phyloP scores from a whole-genome alignment of 371 early-diverging fungal genomes.

The Actinomucor elegans region DNA sequence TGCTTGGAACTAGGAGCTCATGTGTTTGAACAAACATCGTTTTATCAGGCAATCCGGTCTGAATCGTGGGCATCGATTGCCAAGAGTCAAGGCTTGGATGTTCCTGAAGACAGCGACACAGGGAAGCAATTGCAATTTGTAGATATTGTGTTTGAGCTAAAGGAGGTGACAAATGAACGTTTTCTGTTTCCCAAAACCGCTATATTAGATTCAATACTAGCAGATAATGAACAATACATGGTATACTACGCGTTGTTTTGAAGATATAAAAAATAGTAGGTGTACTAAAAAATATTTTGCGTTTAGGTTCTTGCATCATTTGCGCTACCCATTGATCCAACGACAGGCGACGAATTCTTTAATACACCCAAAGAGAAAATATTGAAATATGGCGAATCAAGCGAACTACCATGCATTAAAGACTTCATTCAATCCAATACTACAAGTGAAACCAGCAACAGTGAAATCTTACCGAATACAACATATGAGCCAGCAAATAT shows the following conservation, averaged over 20 bases:
- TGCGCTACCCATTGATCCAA: conserved; percentile 25
- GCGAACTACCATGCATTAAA: neutral
- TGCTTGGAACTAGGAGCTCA: conserved; percentile 45
- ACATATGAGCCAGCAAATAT: conserved; percentile 33
- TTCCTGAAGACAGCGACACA: neutral
- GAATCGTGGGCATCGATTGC: conserved; percentile 27
- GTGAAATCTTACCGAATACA: neutral
- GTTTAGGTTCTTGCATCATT: conserved; percentile 23
- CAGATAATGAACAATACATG: neutral
- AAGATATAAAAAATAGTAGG: too few species aligned
- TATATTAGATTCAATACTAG: conserved; percentile 16
- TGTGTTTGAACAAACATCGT: conserved; percentile 32
- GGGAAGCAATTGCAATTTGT: conserved; percentile 15
- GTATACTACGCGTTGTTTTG: too few species aligned
- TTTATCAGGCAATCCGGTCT: conserved; percentile 40
- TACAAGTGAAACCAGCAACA: neutral
- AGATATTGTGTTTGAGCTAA: conserved; percentile 49
- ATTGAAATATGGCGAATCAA: conserved; percentile 16
- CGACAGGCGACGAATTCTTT: conserved; percentile 20
- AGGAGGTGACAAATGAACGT: conserved; percentile 42
- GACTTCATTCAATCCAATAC: neutral
- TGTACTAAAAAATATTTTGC: too few species aligned
- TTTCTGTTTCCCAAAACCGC: conserved; percentile 43
- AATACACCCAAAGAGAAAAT: conserved; percentile 29
- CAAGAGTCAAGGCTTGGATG: neutral